phyloP scores from a whole-genome alignment of 257 asterid species.

The Sherardia arvensis region DNA sequence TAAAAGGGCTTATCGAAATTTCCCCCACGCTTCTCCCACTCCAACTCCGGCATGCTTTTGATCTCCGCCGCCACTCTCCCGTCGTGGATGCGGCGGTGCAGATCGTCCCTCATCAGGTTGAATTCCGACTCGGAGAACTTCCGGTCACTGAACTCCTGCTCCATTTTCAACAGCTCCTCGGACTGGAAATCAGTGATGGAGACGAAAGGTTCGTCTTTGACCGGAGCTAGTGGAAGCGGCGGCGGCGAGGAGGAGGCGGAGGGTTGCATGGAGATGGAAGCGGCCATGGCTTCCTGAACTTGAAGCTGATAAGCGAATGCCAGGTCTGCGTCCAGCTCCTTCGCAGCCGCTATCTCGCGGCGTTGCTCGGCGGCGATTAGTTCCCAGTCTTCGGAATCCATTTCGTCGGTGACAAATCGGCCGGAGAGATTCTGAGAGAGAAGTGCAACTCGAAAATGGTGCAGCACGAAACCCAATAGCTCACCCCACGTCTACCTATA shows the following conservation, averaged over 20 bases:
- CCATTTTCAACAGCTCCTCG: constrained; percentile 36
- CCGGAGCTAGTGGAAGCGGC: background rate
- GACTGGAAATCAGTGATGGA: constrained; percentile 24
- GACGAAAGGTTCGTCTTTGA: constrained; percentile 4
- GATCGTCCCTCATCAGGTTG: constrained; percentile 32
- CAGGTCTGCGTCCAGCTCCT: constrained; percentile 46
- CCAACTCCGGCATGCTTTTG: constrained; percentile 46
- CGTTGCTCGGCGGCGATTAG: constrained; percentile 43
- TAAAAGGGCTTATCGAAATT: constrained; percentile 38
- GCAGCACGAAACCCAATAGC: background rate
- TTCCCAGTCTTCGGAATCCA: constrained; percentile 26
- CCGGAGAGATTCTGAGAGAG: background rate
- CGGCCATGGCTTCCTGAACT: constrained; percentile 52
- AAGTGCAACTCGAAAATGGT: background rate
- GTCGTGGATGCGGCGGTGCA: constrained; percentile 57
- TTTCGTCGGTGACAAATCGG: background rate
- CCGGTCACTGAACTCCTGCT: constrained; percentile 38
- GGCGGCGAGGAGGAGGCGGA: constrained; percentile 18
- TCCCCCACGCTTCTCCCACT: constrained; percentile 56
- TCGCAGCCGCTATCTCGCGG: constrained; percentile 43
- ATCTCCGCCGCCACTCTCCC: constrained; percentile 47
- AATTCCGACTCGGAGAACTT: constrained; percentile 37
- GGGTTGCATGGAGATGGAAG: constrained; percentile 36
- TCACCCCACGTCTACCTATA: background rate
- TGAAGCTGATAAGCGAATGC: constrained; percentile 66